phyloP scores from a whole-genome alignment of 257 asterid genomes.

The Primulina huaijiensis region DNA sequence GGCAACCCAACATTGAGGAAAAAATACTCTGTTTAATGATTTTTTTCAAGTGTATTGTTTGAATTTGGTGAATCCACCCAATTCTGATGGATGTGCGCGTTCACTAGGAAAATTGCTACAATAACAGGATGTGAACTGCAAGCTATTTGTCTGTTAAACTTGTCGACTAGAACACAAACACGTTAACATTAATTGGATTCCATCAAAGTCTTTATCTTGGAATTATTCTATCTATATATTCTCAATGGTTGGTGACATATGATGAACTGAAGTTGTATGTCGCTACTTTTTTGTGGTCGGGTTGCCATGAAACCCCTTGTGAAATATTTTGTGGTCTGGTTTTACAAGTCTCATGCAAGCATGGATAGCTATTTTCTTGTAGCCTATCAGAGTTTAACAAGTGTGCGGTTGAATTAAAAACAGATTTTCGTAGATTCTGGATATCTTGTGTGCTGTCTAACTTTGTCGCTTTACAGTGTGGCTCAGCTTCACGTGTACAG shows the following conservation, averaged over 20 bases:
- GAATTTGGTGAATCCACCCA: background rate
- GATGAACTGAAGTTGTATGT: background rate
- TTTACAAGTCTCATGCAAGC: background rate
- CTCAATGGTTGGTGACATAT: constrained; percentile 21
- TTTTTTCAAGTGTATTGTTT: background rate
- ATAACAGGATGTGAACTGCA: background rate
- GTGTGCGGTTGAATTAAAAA: constrained; percentile 20
- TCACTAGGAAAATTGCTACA: background rate
- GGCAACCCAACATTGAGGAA: background rate
- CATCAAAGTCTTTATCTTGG: too few species aligned
- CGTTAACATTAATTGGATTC: too few species aligned
- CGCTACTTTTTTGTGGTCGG: background rate
- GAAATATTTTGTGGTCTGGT: background rate
- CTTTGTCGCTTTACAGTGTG: background rate
- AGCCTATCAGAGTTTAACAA: constrained; percentile 17
- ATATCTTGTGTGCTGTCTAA: constrained; percentile 7
- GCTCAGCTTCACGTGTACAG: background rate
- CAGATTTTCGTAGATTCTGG: background rate
- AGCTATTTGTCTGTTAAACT: background rate
- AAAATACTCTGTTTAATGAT: background rate
- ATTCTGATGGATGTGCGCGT: background rate
- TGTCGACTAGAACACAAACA: background rate
- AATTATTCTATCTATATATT: background rate
- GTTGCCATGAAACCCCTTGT: background rate
- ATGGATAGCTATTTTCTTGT: background rate